Percentiles rank a stretch among this genome's conserved stretches.
These are phyloP conservation scores for Exophiala mesophila DNA, from an alignment of 2,329 filamentous ascomycete genomes.

Conservation along the genomic window DNA sequence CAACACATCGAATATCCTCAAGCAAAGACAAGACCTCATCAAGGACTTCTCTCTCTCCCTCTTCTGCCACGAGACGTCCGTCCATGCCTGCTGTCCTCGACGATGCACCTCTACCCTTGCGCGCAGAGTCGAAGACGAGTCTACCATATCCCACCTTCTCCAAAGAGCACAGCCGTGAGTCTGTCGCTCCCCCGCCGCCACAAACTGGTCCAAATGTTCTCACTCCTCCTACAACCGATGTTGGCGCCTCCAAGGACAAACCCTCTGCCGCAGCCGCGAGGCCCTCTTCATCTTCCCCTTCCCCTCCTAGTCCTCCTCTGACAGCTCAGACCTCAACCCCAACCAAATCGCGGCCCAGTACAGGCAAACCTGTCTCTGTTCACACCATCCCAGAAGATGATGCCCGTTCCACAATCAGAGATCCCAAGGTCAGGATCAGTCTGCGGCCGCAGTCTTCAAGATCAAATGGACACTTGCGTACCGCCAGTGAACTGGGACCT, in stretches of 20 bases:
- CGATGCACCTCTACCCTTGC: constrained; percentile 8
- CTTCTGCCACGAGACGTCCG: constrained; percentile 25
- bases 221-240: constrained; percentile 69
- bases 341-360: constrained; percentile 34
- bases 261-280: constrained; percentile 20
- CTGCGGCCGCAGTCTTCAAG: constrained; percentile 36
- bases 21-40: constrained; percentile 24
- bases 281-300: constrained; percentile 28
- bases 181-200: constrained; percentile 61
- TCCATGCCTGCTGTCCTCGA: constrained; percentile 28
- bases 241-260: constrained; percentile 50
- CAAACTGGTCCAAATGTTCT: constrained; percentile 40
- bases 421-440: constrained; percentile 35
- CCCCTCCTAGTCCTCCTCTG: constrained; percentile 45
- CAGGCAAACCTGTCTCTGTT: constrained; percentile 27
- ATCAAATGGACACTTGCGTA: constrained; percentile 40
- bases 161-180: constrained; percentile 88
- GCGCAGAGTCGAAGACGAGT: constrained; percentile 41
- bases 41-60: constrained; percentile 27
- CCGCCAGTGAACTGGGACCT: constrained; percentile 35
- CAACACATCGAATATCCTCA: constrained; percentile 20
- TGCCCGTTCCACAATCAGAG: constrained; percentile 29
- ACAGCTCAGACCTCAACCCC: constrained; percentile 39
- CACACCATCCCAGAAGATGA: constrained; percentile 31
- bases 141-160: constrained; percentile 77